These are phyloP conservation scores for Aspergillus aculeatus DNA, from an alignment of 2,329 filamentous ascomycete genomes.

Conservation along the genomic window DNA sequence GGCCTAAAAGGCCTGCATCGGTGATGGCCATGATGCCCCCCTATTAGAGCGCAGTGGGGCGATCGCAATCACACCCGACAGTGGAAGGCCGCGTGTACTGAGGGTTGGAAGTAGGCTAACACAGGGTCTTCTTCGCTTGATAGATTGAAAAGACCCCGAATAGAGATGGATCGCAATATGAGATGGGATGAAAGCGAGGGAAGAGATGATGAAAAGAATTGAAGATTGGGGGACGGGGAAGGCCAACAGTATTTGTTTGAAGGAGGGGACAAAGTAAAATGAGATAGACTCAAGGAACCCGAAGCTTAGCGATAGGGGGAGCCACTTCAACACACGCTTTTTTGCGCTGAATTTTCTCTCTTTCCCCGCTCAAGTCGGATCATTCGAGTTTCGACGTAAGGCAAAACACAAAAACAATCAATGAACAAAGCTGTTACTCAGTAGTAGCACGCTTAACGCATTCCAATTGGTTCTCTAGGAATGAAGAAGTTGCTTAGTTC, in stretches of 20 bases:
- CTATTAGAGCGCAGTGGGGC: background rate
- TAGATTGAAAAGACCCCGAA: background rate
- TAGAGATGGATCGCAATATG: background rate
- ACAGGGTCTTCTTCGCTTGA: background rate
- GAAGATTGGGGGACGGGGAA: background rate
- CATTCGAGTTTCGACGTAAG: background rate
- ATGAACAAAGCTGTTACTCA: conserved; percentile 1
- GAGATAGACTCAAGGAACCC: conserved; percentile 5
- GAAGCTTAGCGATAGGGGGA: conserved; percentile 9
- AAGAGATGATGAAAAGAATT: background rate
- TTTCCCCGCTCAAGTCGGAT: background rate
- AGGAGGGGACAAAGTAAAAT: conserved; percentile 6
- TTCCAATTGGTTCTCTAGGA: conserved; percentile 15
- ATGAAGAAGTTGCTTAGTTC: conserved; percentile 1
- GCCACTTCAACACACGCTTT: conserved; percentile 3
- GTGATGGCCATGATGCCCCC: conserved; percentile 16
- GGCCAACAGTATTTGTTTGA: background rate
- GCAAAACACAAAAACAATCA: conserved; percentile 2
- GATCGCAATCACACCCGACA: background rate
- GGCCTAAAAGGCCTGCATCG: conserved; percentile 19
- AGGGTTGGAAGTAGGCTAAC: background rate
- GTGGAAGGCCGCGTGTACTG: background rate
- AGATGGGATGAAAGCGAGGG: background rate
- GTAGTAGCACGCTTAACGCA: conserved; percentile 3
- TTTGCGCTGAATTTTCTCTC: conserved; percentile 1